Conservation (phyloP, 805 yeast species). For the Suhomyces sp. region DNA sequence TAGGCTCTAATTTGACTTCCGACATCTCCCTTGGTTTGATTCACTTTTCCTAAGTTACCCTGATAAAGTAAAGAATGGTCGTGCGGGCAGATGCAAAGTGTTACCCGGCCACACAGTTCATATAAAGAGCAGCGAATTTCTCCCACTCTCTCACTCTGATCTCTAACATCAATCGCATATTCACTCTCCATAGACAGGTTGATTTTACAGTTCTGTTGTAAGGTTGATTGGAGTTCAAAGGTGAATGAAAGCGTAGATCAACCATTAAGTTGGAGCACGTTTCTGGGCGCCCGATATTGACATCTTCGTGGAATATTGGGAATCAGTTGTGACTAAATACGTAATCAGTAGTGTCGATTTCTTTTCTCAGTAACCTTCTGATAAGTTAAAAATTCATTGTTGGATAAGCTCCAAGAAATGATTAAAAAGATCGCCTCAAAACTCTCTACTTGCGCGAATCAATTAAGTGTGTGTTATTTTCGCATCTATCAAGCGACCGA, state of each 20-base stretch:
- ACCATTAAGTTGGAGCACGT: constrained; percentile 41
- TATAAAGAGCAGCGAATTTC: not conserved
- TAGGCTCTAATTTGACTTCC: constrained; percentile 12
- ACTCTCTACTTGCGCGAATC: not conserved
- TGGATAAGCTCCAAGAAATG: no score
- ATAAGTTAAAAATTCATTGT: not conserved
- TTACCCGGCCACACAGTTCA: constrained; percentile 1
- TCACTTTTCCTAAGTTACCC: not conserved
- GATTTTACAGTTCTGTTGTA: constrained; percentile 8
- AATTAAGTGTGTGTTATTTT: not conserved
- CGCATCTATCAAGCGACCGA: not conserved
- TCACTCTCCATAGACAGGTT: constrained; percentile 27
- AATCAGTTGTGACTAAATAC: constrained; percentile 45
- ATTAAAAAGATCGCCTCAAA: not conserved
- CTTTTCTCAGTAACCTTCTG: not conserved
- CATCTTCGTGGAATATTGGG: constrained; percentile 40
- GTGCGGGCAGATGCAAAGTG: not conserved
- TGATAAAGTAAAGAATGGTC: not conserved
- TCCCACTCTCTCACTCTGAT: not conserved
- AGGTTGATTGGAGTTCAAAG: constrained; percentile 23
- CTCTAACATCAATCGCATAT: constrained; percentile 39
- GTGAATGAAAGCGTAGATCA: constrained; percentile 37
- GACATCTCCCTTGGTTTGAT: not conserved
- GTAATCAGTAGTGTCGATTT: not conserved
- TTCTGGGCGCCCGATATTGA: constrained; percentile 48